Evolutionary conservation across 768 basidiomycete species (phyloP).

Genomic region (Termitomyces sp.): DNA sequence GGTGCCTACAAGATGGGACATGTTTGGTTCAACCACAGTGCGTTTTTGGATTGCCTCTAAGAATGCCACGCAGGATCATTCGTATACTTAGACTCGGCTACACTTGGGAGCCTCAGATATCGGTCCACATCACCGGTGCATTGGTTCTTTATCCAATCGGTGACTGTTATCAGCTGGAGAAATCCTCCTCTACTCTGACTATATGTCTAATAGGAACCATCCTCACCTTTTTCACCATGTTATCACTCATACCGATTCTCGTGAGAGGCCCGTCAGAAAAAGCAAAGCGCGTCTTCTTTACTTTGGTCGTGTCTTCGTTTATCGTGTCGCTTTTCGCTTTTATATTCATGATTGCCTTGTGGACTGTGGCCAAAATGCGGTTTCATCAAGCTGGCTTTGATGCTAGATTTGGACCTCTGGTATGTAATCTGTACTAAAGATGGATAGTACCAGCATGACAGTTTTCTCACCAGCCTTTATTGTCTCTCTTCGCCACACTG

Average conservation of each 20-base stretch:
- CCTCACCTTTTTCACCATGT: constrained; percentile 22
- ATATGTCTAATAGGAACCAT: constrained; percentile 19
- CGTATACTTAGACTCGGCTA: constrained; percentile 25
- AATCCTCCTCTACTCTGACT: not conserved
- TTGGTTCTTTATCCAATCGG: constrained; percentile 32
- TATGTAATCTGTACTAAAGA: constrained; percentile 13
- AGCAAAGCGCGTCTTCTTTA: constrained; percentile 21
- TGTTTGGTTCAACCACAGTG: constrained; percentile 24
- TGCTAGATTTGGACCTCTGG: constrained; percentile 31
- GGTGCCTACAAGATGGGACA: constrained; percentile 28
- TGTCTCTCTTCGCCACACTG: constrained; percentile 27
- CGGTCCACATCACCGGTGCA: constrained; percentile 25
- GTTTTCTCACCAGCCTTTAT: constrained; percentile 22
- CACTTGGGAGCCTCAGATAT: constrained; percentile 30
- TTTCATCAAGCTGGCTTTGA: constrained; percentile 26
- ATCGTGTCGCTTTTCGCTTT: constrained; percentile 25
- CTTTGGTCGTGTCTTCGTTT: constrained; percentile 23
- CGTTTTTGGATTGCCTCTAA: not conserved
- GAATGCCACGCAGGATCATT: not conserved
- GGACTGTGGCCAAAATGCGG: constrained; percentile 24
- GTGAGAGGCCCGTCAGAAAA: constrained; percentile 14
- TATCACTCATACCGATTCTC: constrained; percentile 22
- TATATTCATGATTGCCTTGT: constrained; percentile 32
- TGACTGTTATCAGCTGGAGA: constrained; percentile 6
- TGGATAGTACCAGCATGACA: not conserved